Base-by-base conservation (phyloP, 75 land plant species). In the Ceratopteris richardii region DNA sequence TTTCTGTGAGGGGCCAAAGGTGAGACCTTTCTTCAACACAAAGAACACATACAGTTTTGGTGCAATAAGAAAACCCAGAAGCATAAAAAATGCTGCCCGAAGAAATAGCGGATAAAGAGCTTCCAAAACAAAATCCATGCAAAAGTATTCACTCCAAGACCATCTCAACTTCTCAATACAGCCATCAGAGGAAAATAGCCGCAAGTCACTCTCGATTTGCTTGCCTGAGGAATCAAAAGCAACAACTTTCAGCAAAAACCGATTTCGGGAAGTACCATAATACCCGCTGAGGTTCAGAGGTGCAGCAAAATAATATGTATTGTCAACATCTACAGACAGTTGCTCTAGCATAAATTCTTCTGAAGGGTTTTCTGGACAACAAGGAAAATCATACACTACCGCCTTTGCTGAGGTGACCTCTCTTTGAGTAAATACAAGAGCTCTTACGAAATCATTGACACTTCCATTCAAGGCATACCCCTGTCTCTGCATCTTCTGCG, bases 151-250 rank as follows among this genome's bases (percentile, higher is more conserved):
- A 52, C 51, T 17, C 56, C 56, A 61, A 27, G 79, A 50, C 44
- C 41, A 51, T 14, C 30, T 24, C 14, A 63, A 24, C 17, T 22
- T 16, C 0, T 66, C 64, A 4, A 30, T 39, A 51, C 64, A 44
- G 20, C 80, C 77, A 19, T 70, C 69, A 20, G 73, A 65, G 23
- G 84, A 81, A 40, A 81, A 67, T 24, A 70, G 77, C 51, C 80
- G 53, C 23, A 51, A 19, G 21, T 39, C 40, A 44, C 74, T 77
- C 13, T 37, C 14, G 17, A 57, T 42, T 23, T 55, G 19, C 26
- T 53, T 62, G 2, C 74, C 74, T 17, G 31, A 50, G 30, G 36
- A 1, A 39, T 70, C 74, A 22, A 42, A n/a, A 1, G 56, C 77
- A 10, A 36, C 5, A 3, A 81, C 63, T 51, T 73, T 66, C 54